Percentiles rank a stretch among this genome's conserved stretches.
phyloP scores from a whole-genome alignment of 169 alveolate species.

The Cyclospora cayetanensis region DNA sequence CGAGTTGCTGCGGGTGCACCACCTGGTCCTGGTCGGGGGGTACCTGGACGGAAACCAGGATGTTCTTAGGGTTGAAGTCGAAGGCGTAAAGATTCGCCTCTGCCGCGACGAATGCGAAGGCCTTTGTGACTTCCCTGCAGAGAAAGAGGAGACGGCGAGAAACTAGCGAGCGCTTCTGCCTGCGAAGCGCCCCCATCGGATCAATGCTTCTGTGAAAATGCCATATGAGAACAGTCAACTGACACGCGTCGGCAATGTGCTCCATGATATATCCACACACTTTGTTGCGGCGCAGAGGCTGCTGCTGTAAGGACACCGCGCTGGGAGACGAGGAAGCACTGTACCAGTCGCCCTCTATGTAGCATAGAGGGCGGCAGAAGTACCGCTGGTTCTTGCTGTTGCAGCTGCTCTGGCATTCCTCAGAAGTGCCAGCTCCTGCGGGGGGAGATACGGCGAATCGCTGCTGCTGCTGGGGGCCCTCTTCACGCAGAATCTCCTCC shows the following conservation, averaged over 20 bases:
- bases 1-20: neutral
- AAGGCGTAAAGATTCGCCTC: conserved; percentile 46
- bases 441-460: neutral
- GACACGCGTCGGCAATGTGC: conserved; percentile 64
- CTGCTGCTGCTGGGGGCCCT: neutral
- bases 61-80: conserved; percentile 65
- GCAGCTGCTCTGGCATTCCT: neutral
- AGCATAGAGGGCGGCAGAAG: conserved; percentile 59
- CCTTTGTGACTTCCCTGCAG: neutral
- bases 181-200: neutral
- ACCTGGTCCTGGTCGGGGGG: neutral
- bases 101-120: conserved; percentile 26
- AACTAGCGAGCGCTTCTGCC: neutral
- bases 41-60: conserved; percentile 46
- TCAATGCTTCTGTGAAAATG: conserved; percentile 49
- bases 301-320: neutral
- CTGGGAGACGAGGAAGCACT: neutral
- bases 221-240: conserved; percentile 54
- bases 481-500: neutral
- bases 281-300: neutral
- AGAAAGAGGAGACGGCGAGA: conserved; percentile 3
- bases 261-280: conserved; percentile 61
- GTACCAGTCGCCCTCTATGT: conserved; percentile 62
- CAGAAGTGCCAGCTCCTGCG: neutral
- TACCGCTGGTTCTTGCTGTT: neutral